A percentile compares a stretch with the other conserved stretches of the same genome.
Evolutionary conservation across 495 filamentous ascomycete species (phyloP).

Genomic region (Trichoderma orchidacearum): DNA sequence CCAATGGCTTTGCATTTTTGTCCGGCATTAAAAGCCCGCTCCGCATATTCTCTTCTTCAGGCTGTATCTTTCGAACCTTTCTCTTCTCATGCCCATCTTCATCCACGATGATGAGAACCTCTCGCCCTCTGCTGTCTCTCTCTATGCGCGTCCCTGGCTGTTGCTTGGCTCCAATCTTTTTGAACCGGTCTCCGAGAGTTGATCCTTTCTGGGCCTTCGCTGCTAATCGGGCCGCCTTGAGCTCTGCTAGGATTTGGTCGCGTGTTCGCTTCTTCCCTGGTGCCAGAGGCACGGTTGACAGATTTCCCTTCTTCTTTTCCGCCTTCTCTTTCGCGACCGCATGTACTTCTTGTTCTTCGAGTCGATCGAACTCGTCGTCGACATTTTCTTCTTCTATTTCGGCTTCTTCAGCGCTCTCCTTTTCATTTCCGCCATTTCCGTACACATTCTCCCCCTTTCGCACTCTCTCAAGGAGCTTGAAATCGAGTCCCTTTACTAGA

Average conservation of each 20-base stretch:
- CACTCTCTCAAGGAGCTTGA: slow-evolving; percentile 61
- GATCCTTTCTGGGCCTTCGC: slow-evolving; percentile 42
- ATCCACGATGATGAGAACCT: slow-evolving; percentile 76
- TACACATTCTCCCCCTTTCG: slow-evolving; percentile 62
- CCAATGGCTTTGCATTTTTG: slow-evolving; percentile 51
- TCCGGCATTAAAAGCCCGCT: slow-evolving; percentile 47
- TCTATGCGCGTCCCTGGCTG: slow-evolving; percentile 54
- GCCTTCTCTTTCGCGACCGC: slow-evolving; percentile 42
- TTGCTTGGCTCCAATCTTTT: slow-evolving; percentile 59
- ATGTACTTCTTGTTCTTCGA: slow-evolving; percentile 50
- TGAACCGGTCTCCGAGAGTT: slow-evolving; percentile 62
- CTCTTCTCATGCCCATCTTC: slow-evolving; percentile 78
- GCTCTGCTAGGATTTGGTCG: slow-evolving; percentile 69
- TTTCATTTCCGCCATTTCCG: slow-evolving; percentile 13
- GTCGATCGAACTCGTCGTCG: slow-evolving; percentile 66
- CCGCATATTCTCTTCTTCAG: slow-evolving; percentile 23
- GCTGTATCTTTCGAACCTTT: slow-evolving; percentile 52
- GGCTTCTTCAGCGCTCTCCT: slow-evolving; percentile 11
- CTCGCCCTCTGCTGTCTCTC: slow-evolving; percentile 57
- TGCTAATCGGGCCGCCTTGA: slow-evolving; percentile 60
- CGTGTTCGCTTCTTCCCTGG: slow-evolving; percentile 57
- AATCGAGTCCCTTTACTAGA: slow-evolving; percentile 85
- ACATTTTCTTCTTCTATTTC: slow-evolving; percentile 24
- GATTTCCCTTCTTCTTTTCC: slow-evolving; percentile 57
- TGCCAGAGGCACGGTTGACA: slow-evolving; percentile 49